These are phyloP conservation scores for Colletotrichum brevisporum DNA, from an alignment of 2,329 filamentous ascomycete species.

Conservation along the genomic window DNA sequence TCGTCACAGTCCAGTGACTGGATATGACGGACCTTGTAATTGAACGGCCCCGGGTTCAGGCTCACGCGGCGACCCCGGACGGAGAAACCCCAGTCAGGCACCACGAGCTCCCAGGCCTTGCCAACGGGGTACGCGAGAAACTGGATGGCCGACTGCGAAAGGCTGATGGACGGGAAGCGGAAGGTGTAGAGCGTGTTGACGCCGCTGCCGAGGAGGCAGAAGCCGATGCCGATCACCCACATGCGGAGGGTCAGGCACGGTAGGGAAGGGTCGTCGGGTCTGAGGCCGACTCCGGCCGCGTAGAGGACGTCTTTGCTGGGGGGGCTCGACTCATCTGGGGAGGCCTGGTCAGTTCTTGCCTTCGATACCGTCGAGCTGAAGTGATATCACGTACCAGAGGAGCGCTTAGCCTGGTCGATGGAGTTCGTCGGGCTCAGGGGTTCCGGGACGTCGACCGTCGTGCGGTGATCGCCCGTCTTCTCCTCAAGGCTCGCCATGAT, in stretches of 20 bases:
- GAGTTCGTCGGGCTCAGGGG: conserved; percentile 11
- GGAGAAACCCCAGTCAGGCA: conserved; percentile 50
- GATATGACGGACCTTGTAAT: conserved; percentile 46
- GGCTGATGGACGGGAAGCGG: conserved; percentile 50
- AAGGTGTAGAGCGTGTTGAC: conserved; percentile 59
- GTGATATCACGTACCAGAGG: not conserved
- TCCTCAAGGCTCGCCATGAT: conserved; percentile 16
- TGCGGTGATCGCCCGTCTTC: not conserved
- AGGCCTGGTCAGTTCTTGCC: not conserved
- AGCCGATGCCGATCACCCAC: conserved; percentile 55
- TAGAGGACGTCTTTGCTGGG: conserved; percentile 45
- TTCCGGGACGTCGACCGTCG: not conserved
- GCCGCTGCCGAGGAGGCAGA: conserved; percentile 53
- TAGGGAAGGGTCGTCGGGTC: conserved; percentile 46
- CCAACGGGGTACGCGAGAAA: conserved; percentile 61
- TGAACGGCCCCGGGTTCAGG: conserved; percentile 58
- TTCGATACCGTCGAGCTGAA: not conserved
- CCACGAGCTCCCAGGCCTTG: conserved; percentile 51
- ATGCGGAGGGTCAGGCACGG: conserved; percentile 55
- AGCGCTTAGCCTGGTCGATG: conserved; percentile 18
- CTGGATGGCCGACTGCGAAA: conserved; percentile 55
- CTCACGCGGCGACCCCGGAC: conserved; percentile 45
- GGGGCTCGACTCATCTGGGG: conserved; percentile 27
- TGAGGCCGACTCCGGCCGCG: conserved; percentile 49
- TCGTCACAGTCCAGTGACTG: too few species aligned